Evolutionary conservation across 2,329 filamentous ascomycete species (phyloP), one percentile per base, ranked within the genome.

Genomic region (Pseudogymnoascus sp.): DNA sequence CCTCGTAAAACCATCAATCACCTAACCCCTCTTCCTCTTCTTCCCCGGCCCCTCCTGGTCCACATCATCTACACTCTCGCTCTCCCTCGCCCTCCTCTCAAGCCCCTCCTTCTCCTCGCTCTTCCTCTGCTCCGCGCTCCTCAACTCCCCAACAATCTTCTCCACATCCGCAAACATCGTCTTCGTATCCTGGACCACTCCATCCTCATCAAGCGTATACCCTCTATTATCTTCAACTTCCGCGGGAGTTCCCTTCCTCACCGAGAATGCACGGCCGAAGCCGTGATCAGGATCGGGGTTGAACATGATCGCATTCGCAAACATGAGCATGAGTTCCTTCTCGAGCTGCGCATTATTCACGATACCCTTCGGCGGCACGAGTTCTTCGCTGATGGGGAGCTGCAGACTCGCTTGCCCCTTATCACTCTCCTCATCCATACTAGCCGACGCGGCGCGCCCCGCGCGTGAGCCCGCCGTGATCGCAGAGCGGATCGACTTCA

Each of bases 231-330:
- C 78, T 8, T 74, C 74, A 45, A 75, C 76, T 0, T 70, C 74
- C 3, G 69, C 73, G 71, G 43, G 77, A 70, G 41, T 77, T 70
- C 21, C 67, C 69, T 62, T 77, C 76, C 69, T 83, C 74, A 65
- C 69, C 31, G 65, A 67, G 66, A 92, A 89, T 0, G 81, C 78
- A 1, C 81, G 79, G 0, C 88, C 88, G 8, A 88, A 85, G 0
- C 89, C 88, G 25, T 88, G 84, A 67, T 89, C 81, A 0, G 88
- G 87, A 65, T 96, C 91, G 0, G 90, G 87, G 69, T 97, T 97
- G 79, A 96, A 99, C 95, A 99, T 97, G 75, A 97, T 89, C 16
- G 95, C 93, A 71, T 97, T 97, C 68, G 92, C 91, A 74, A 97
- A 96, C 90, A 97, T 97, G 69, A 96, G 90, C 69, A 96, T 91